Base-by-base conservation (phyloP, 2,329 filamentous ascomycete species). In the Diaporthe capsici region DNA sequence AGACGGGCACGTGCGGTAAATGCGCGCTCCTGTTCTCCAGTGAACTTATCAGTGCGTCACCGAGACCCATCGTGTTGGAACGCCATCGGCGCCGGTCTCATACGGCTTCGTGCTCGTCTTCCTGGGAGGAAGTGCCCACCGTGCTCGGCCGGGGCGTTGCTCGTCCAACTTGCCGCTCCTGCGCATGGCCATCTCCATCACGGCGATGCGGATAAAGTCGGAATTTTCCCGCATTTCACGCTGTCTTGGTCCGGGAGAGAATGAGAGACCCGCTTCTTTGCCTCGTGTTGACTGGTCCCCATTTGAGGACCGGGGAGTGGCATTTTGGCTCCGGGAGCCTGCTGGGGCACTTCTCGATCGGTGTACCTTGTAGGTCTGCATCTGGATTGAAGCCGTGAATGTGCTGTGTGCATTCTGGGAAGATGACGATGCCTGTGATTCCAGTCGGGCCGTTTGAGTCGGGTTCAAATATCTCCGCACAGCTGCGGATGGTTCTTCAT, bases 101-200 rank as follows among this genome's bases (percentile, higher is more conserved):
- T 92, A 92, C 15, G 87, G 85, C 80, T 86, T 90, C 51, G 84
- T 84, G 74, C 84, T 84, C 51, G 87, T 83, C 81, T 91, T 91
- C 77, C 92, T 87, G n/a, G 92, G 91, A 13, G 92, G 92, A n/a
- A 94, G 86, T 10, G 91, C 89, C 88, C 92, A 92, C 63, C 90
- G 88, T n/a, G 92, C 92, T 67, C 92, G 88, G 39, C 92, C 92
- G n/a, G 92, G 91, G 73, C 89, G 89, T 78, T 91, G 89, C 79
- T 92, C 90, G 79, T 92, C 91, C 71, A 94, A 85, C 82, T 94
- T 94, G 78, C 92, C 92, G 58, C 86, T 86, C 80, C 89, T 90
- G 74, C 92, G 90, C 92, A 94, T 94, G 17, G 92, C 89, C 89
- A 94, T 93, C 81, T 94, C 92, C 88, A 94, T 91, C 70, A 94